phyloP scores from a whole-genome alignment of 1,139 yeast genomes.

The Meyerozyma smithsonii region DNA sequence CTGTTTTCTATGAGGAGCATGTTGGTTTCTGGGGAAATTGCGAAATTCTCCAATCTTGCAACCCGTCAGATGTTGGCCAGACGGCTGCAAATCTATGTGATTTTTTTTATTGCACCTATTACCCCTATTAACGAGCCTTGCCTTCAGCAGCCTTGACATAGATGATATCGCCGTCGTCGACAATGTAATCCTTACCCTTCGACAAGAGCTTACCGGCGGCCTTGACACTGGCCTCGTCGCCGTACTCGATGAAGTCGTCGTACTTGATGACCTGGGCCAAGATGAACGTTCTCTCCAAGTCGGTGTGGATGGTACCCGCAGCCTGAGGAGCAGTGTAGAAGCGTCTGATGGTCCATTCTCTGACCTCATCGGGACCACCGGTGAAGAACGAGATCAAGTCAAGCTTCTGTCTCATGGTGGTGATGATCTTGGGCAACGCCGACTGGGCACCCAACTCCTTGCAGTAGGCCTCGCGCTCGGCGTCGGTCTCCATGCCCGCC shows the following conservation, averaged over 20 bases:
- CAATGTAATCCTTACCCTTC: constrained; percentile 97
- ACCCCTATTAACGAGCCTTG: constrained; percentile 49
- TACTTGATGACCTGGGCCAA: constrained; percentile 46
- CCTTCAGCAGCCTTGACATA: constrained; percentile 97
- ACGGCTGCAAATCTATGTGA: too few species aligned
- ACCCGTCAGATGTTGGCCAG: neutral
- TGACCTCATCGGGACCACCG: constrained; percentile 80
- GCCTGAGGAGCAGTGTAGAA: constrained; percentile 87
- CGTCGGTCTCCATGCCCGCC: constrained; percentile 83
- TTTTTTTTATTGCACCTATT: neutral
- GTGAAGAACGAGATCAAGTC: constrained; percentile 82
- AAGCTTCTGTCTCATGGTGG: constrained; percentile 77
- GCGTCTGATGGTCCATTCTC: constrained; percentile 86
- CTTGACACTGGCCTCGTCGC: constrained; percentile 81
- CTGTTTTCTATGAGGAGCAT: too few species aligned
- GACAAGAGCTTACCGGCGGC: constrained; percentile 89
- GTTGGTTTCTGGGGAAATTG: too few species aligned
- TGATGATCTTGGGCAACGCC: constrained; percentile 83
- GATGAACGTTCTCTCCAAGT: constrained; percentile 47
- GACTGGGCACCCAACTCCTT: constrained; percentile 80
- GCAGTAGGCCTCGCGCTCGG: constrained; percentile 87
- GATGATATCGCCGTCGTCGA: constrained; percentile 75
- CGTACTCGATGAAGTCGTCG: constrained; percentile 64
- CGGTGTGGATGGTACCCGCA: constrained; percentile 80
- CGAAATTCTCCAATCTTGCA: neutral